Base-by-base conservation (phyloP, 768 basidiomycete species). In the Lactarius evosmus region DNA sequence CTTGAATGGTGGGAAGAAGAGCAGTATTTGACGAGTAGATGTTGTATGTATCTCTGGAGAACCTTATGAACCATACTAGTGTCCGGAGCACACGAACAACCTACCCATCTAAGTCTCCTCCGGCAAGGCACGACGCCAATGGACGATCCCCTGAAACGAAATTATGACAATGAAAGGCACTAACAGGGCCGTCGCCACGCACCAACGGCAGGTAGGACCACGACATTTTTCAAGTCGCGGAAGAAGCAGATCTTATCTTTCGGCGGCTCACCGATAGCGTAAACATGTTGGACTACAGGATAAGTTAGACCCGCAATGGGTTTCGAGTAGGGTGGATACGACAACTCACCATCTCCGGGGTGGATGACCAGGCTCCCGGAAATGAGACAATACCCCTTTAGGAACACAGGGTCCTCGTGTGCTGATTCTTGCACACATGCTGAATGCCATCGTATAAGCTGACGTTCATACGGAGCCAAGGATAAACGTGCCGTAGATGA, bases 61-160 rank as follows among this genome's bases (percentile, higher is more conserved):
- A 25, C n/a, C n/a, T 58, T 11, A 14, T 58, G 30, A 61, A 64
- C 59, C 32, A 60, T 54, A 55, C 4, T 46, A n/a, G 55, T 27
- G 16, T 17, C 33, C 30, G 6, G 25, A 6, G 1, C 51, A 16
- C n/a, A n/a, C n/a, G n/a, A n/a, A 44, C 25, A 16, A 33, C 33
- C 22, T 71, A 89, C 87, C 89, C 89, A 65, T 91, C 89, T 17
- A 91, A 75, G 75, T 91, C 89, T 0, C 89, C 57, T 36, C 89
- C 89, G 7, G 81, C 86, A n/a, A 91, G 78, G 66, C 82, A 83
- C 3, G 87, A 88, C 9, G 89, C 81, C 49, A 91, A 69, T 1
- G 88, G 86, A 34, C 87, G 81, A 1, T 68, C 62, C 6, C 86
- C 87, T 89, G 68, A 5, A 50, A 46, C 17, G 22, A 7, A 17